Base-by-base conservation (phyloP, 106 monocot species). In the Chionographis japonica region DNA sequence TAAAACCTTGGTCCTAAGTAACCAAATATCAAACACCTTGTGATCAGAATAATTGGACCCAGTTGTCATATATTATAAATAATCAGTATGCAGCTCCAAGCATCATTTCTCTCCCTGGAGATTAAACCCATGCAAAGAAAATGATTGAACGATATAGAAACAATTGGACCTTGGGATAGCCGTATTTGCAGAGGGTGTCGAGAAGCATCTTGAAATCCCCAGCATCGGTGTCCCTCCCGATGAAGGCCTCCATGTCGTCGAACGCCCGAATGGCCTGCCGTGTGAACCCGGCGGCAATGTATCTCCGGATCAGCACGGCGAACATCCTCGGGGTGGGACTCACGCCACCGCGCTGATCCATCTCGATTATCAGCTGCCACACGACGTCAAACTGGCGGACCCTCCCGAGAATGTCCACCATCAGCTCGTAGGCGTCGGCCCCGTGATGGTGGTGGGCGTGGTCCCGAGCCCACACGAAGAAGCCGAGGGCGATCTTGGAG, bases 121-220 rank as follows among this genome's bases (percentile, higher is more conserved):
- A 64, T 35, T 17, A 56, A 9, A 16, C 1, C n/a, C 54, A 40
- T 42, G 56, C 9, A n/a, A 12, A 37, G 20, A 36, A 1, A 40
- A 66, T 27, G 15, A 12, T 1, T 14, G 19, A 68, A 73, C 8
- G 15, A 40, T 64, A 12, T 4, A 10, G 38, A 37, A 19, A 11
- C 51, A 70, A 19, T 36, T 62, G 54, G 19, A 93, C 92, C 89
- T 92, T 98, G 2, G 92, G 83, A 67, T 87, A 80, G 4, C 91
- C 86, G 72, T 98, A 98, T 83, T 98, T 92, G 92, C 92, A 92
- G 50, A 98, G 86, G 4, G 92, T 98, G 54, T 98, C 97, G 1
- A 98, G 86, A 42, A 98, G 68, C 59, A 83, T 76, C 43, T 73
- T 68, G 66, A 98, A 92, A 65, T 92, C 92, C 57, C 37, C 74